Evolutionary conservation across 768 basidiomycete genomes (phyloP), one percentile per base, ranked within the genome.

Genomic region (Boletus vinaceobasis): DNA sequence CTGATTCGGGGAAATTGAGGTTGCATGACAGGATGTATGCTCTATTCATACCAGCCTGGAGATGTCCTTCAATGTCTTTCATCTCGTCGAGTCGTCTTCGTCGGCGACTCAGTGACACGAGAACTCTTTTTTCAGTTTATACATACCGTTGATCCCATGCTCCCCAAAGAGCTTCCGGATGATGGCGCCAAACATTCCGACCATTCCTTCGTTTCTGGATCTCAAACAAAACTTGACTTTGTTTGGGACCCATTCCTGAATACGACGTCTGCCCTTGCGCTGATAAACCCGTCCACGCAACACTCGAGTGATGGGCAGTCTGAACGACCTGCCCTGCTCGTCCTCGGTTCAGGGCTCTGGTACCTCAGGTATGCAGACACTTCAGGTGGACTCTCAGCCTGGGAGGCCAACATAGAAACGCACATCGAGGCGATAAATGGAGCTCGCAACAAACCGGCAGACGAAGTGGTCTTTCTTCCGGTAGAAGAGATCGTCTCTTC

Each of bases 211-310:
- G 67, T 67, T 9, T 77, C 84, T 4, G 68, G 60, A 29, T 71
- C 77, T 39, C 79, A 77, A 23, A 78, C 75, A 46, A 63, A 75
- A 15, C 65, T 90, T 17, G 75, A 78, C 11, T 91, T 93, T 69
- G 65, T 76, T 58, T 93, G 93, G 93, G 93, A 95, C 62, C 93
- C 93, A 15, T 96, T 83, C 68, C 79, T 96, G 42, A 97, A 95
- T 68, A 72, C 77, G 13, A 82, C 87, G 1, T 73, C 75, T 49
- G 78, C 84, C 15, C 65, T 73, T 39, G 64, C 75, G n/a, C 65
- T 83, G 44, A 71, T 88, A 36, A 58, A 68, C 29, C 50, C 66
- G 23, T 37, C 53, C 26, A 43, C 1, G 2, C 39, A 39, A 46
- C 14, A 46, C 14, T 43, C 56, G 32, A 32, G 26, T 4, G 60